phyloP scores from a whole-genome alignment of 495 filamentous ascomycete species.

The Penicillium salamii region DNA sequence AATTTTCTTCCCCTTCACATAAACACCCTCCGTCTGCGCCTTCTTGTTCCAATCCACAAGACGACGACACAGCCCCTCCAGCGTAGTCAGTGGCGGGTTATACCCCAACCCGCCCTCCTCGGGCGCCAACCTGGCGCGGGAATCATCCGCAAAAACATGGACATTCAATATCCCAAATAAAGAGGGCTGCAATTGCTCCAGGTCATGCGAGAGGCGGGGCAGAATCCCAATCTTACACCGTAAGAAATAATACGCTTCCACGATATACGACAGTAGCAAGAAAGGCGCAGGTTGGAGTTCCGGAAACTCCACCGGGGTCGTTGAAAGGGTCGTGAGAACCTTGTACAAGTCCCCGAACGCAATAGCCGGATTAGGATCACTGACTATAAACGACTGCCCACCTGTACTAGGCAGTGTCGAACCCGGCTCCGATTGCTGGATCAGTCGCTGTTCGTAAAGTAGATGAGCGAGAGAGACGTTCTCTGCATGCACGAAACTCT shows the following conservation, averaged over 20 bases:
- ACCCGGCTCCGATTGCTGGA: conserved; percentile 38
- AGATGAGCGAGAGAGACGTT: conserved; percentile 58
- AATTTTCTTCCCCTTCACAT: conserved; percentile 6
- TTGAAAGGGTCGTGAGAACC: conserved; percentile 27
- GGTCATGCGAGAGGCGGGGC: conserved; percentile 37
- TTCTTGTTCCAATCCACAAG: conserved; percentile 50
- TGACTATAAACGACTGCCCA: conserved; percentile 40
- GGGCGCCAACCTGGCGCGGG: conserved; percentile 37
- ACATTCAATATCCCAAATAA: conserved; percentile 51
- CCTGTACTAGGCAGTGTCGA: conserved; percentile 38
- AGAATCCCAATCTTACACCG: conserved; percentile 43
- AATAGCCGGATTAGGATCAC: conserved; percentile 37
- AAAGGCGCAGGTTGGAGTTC: conserved; percentile 25
- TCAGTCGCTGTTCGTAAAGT: conserved; percentile 56
- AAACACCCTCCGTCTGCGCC: conserved; percentile 14
- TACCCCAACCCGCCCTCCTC: conserved; percentile 52
- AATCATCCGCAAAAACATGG: conserved; percentile 48
- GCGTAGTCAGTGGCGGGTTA: conserved; percentile 44
- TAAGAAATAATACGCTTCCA: conserved; percentile 50
- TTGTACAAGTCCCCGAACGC: conserved; percentile 37
- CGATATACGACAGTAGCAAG: conserved; percentile 43
- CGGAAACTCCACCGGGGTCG: conserved; percentile 32
- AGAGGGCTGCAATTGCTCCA: conserved; percentile 51
- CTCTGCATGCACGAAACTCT: conserved; percentile 55
- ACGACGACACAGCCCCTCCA: conserved; percentile 54